phyloP scores from a whole-genome alignment of 2,329 filamentous ascomycete species.

The Fusarium sp. region DNA sequence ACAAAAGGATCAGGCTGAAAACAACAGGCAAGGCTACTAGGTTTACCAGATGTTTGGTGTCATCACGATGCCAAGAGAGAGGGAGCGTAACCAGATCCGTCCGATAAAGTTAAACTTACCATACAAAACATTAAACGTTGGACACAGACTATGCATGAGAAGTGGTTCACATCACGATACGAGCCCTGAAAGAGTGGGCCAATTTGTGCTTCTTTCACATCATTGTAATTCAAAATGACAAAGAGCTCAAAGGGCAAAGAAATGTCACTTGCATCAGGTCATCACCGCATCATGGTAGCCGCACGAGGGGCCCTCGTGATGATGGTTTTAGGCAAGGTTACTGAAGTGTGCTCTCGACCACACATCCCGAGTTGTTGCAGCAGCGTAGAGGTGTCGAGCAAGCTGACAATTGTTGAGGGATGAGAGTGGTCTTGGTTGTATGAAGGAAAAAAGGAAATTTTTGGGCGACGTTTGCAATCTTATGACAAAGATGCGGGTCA shows the following conservation, averaged over 20 bases:
- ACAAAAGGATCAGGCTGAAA: slow-evolving; percentile 31
- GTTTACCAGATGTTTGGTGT: slow-evolving; percentile 62
- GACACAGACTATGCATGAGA: background rate
- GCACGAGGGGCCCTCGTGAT: slow-evolving; percentile 76
- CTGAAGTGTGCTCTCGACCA: slow-evolving; percentile 70
- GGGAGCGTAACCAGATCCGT: slow-evolving; percentile 11
- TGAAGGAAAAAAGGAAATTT: slow-evolving; percentile 51
- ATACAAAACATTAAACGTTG: background rate
- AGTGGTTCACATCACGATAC: slow-evolving; percentile 9
- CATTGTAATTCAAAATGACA: slow-evolving; percentile 21
- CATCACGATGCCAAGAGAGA: slow-evolving; percentile 49
- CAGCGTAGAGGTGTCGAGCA: slow-evolving; percentile 53
- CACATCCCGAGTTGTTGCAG: slow-evolving; percentile 67
- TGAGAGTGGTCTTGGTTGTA: slow-evolving; percentile 62
- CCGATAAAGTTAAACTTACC: slow-evolving; percentile 37
- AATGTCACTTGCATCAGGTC: slow-evolving; percentile 77
- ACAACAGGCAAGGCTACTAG: slow-evolving; percentile 54
- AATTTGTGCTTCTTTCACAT: background rate
- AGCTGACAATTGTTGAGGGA: slow-evolving; percentile 59
- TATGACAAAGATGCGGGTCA: slow-evolving; percentile 40
- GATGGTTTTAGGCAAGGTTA: slow-evolving; percentile 78
- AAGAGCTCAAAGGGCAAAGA: slow-evolving; percentile 24
- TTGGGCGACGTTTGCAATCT: slow-evolving; percentile 28
- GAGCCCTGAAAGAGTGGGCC: background rate
- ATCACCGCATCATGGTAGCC: slow-evolving; percentile 78